phyloP scores from a whole-genome alignment of 2,329 filamentous ascomycete genomes.

The Dryadomyces quercus-mongolicae region DNA sequence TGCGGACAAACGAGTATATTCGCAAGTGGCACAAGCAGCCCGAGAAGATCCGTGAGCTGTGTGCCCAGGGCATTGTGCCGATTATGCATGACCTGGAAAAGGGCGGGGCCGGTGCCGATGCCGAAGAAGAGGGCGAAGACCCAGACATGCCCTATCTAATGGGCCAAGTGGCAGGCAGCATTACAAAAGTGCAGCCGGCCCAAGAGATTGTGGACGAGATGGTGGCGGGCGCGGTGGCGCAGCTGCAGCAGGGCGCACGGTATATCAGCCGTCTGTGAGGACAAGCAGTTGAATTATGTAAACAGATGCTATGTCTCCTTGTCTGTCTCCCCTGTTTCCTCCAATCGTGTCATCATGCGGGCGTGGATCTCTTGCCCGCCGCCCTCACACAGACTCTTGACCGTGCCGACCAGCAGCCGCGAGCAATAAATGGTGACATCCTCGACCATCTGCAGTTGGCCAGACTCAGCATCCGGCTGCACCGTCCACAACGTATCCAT shows the following conservation, averaged over 20 bases:
- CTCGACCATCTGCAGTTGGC: slow-evolving; percentile 18
- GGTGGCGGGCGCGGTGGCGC: slow-evolving; percentile 62
- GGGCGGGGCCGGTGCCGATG: too few species aligned
- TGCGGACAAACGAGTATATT: slow-evolving; percentile 75
- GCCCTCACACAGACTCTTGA: slow-evolving; percentile 37
- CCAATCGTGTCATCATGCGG: slow-evolving; percentile 30
- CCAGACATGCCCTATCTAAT: slow-evolving; percentile 82
- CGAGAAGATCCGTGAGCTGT: slow-evolving; percentile 62
- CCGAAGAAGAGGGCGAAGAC: slow-evolving; percentile 40
- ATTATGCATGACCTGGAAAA: slow-evolving; percentile 67
- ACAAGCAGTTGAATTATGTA: too few species aligned
- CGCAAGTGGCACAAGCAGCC: slow-evolving; percentile 67
- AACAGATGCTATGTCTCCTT: too few species aligned
- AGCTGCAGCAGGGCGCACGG: slow-evolving; percentile 47
- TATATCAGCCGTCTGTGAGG: slow-evolving; percentile 37
- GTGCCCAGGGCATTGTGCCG: slow-evolving; percentile 65
- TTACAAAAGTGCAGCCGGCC: slow-evolving; percentile 68
- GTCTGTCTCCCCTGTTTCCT: slow-evolving; percentile 10
- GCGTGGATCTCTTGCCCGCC: slow-evolving; percentile 38
- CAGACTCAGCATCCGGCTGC: slow-evolving; percentile 1
- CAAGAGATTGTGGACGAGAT: slow-evolving; percentile 80
- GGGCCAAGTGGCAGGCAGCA: slow-evolving; percentile 81
- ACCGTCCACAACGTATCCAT: slow-evolving; percentile 40
- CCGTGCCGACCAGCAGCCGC: slow-evolving; percentile 32
- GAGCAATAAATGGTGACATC: slow-evolving; percentile 38